phyloP scores from a whole-genome alignment of 2,329 filamentous ascomycete species.

The Aspergillus ochraceoroseus region DNA sequence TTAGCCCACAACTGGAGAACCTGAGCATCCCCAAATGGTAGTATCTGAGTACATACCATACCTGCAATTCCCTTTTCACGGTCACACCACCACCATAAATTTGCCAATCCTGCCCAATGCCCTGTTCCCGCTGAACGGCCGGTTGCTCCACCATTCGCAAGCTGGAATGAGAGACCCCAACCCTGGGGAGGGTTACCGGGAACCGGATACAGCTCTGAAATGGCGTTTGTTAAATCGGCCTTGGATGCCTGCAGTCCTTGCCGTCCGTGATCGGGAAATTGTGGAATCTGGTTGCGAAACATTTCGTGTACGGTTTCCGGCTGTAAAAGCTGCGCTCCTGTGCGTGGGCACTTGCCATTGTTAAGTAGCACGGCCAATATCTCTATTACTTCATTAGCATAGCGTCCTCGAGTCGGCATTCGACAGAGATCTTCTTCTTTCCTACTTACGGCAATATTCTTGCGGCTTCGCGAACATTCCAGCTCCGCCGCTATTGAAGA shows the following conservation, averaged over 20 bases:
- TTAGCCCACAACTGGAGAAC: slow-evolving; percentile 4
- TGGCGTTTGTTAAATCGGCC: slow-evolving; percentile 46
- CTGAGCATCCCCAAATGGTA: slow-evolving; percentile 4
- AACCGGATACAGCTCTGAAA: slow-evolving; percentile 49
- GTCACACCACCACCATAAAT: slow-evolving; percentile 58
- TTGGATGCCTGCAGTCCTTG: slow-evolving; percentile 40
- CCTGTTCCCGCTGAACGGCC: slow-evolving; percentile 48
- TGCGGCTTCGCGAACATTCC: slow-evolving; percentile 57
- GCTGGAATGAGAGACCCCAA: slow-evolving; percentile 57
- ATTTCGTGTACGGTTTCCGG: slow-evolving; percentile 53
- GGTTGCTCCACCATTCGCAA: slow-evolving; percentile 43
- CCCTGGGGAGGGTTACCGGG: slow-evolving; percentile 53
- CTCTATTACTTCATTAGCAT: background rate
- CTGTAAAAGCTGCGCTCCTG: slow-evolving; percentile 43
- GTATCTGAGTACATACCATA: slow-evolving; percentile 45
- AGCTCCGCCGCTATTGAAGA: slow-evolving; percentile 57
- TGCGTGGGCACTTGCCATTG: slow-evolving; percentile 54
- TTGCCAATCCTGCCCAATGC: slow-evolving; percentile 54
- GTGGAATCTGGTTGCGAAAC: slow-evolving; percentile 57
- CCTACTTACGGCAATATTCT: slow-evolving; percentile 56
- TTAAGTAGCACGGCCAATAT: slow-evolving; percentile 51
- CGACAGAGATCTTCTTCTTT: no score
- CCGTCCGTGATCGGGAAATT: slow-evolving; percentile 52
- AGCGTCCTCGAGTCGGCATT: background rate
- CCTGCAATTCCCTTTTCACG: slow-evolving; percentile 53